Percentiles rank a stretch among this genome's conserved stretches.
These are phyloP conservation scores for Trichophyton rubrum DNA, from an alignment of 2,329 filamentous ascomycete genomes.

Conservation along the genomic window DNA sequence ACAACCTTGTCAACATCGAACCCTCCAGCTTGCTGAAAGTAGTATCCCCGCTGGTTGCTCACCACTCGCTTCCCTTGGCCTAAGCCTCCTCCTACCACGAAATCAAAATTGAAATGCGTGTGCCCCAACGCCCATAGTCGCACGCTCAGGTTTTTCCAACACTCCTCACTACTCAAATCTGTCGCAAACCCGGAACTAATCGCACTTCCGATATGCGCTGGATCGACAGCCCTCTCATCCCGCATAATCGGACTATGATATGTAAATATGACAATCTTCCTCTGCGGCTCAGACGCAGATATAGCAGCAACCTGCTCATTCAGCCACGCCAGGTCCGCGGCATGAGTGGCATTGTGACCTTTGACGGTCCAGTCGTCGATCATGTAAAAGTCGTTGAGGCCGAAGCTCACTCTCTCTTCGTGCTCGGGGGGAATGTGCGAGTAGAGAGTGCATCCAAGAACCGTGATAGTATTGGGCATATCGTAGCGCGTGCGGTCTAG, in stretches of 20 bases:
- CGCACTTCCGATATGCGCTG: constrained; percentile 21
- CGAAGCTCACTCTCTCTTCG: constrained; percentile 26
- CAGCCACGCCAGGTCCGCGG: constrained; percentile 28
- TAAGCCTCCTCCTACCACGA: constrained; percentile 17
- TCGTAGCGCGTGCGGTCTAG: constrained; percentile 31
- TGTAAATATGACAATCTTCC: constrained; percentile 29
- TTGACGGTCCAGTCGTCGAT: constrained; percentile 29
- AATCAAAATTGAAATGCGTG: constrained; percentile 37
- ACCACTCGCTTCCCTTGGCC: constrained; percentile 15
- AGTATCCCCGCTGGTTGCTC: constrained; percentile 24
- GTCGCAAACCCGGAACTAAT: constrained; percentile 32
- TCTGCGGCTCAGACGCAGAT: constrained; percentile 19
- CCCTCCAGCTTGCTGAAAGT: constrained; percentile 25
- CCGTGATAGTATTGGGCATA: constrained; percentile 25
- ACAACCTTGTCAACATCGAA: constrained; percentile 24
- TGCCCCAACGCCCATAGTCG: constrained; percentile 39
- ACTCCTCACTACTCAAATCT: constrained; percentile 28
- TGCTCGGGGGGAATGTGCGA: constrained; percentile 34
- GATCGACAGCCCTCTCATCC: constrained; percentile 20
- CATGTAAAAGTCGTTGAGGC: constrained; percentile 42
- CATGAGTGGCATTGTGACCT: constrained; percentile 21
- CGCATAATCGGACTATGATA: constrained; percentile 26
- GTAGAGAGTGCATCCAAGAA: constrained; percentile 41
- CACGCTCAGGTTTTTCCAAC: constrained; percentile 29
- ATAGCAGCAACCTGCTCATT: constrained; percentile 26